phyloP scores from a whole-genome alignment of 169 alveolate genomes.

The Plasmodium cynomolgi region DNA sequence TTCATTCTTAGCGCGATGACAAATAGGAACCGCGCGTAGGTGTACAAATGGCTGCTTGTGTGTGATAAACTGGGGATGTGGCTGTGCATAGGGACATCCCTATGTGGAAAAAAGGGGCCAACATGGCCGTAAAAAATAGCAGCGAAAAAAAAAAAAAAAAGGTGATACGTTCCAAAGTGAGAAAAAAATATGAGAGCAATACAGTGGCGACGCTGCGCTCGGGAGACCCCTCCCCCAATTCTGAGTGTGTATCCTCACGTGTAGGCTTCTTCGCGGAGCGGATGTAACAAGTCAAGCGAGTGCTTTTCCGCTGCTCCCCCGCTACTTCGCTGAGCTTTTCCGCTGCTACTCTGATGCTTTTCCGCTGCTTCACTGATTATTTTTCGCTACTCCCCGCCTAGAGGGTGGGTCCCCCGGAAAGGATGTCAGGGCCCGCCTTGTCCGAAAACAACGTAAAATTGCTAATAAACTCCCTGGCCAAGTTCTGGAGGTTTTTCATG shows the following conservation, averaged over 20 bases:
- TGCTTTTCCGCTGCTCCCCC: not conserved
- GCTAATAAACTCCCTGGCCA: constrained; percentile 87
- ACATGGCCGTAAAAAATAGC: not conserved
- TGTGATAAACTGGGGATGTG: not conserved
- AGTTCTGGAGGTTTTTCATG: constrained; percentile 77
- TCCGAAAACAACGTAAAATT: constrained; percentile 87
- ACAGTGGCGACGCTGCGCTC: not conserved
- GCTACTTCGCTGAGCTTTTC: too few species aligned
- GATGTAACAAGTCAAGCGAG: not conserved
- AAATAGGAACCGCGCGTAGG: not conserved
- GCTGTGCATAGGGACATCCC: not conserved
- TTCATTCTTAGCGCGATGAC: not conserved
- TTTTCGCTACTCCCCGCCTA: not conserved
- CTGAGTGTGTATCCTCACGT: not conserved
- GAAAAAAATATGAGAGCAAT: not conserved
- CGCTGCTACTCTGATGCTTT: too few species aligned
- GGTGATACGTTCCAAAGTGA: not conserved
- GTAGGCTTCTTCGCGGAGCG: not conserved
- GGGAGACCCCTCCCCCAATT: not conserved
- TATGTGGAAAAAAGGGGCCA: not conserved
- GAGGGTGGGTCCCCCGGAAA: constrained; percentile 62
- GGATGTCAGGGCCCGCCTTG: constrained; percentile 49
- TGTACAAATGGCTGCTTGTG: not conserved
- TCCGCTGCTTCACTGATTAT: not conserved
- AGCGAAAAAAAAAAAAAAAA: not conserved